Percentiles rank a stretch among this genome's conserved stretches.
Evolutionary conservation across 225 moss, liverwort and hornwort genomes (phyloP).

Genomic region (Climacium dendroides): DNA sequence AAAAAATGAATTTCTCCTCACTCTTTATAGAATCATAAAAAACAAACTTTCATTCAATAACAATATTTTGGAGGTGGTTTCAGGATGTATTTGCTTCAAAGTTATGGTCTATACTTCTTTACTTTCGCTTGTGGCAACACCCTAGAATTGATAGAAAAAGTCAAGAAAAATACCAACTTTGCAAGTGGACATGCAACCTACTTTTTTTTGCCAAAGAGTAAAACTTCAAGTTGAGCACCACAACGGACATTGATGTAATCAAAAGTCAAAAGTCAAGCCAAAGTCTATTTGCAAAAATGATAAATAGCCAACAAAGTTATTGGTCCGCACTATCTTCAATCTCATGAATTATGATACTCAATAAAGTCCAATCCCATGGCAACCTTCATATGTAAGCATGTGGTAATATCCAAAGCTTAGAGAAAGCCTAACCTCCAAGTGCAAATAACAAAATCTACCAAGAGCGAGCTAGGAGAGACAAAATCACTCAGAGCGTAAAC

Average conservation of each 20-base stretch:
- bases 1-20: neutral
- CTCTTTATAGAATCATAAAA: fast-evolving
- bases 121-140: fast-evolving
- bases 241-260: no score
- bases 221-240: neutral
- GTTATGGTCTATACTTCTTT: fast-evolving
- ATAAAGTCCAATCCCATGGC: fast-evolving
- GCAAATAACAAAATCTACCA: neutral
- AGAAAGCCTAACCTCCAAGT: fast-evolving
- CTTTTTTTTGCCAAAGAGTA: neutral
- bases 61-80: fast-evolving
- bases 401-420: neutral
- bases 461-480: neutral
- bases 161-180: neutral
- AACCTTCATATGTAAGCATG: fast-evolving
- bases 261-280: neutral
- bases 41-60: neutral
- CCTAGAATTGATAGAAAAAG: no score
- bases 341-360: no score
- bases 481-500: neutral
- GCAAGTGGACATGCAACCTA: fast-evolving
- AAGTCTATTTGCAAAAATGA: fast-evolving
- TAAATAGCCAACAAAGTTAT: neutral
- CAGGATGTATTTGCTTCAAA: neutral
- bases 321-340: fast-evolving